Evolutionary conservation across 2,329 filamentous ascomycete genomes (phyloP), one percentile per base, ranked within the genome.

Genomic region (Trematosphaeria pertusa): DNA sequence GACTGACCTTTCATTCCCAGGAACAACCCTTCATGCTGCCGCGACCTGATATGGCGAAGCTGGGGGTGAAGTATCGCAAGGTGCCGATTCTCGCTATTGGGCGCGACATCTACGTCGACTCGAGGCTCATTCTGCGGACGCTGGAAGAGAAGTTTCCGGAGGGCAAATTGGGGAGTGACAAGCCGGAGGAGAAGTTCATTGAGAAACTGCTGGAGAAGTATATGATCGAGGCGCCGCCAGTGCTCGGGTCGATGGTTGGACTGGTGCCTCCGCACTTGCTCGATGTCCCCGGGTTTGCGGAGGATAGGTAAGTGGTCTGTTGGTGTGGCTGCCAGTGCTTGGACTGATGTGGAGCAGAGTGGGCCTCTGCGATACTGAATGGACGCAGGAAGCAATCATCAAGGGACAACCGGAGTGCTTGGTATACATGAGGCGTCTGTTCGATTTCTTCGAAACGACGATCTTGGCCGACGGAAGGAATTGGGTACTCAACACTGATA

Each of bases 1-100:
- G 14, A 26, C 11, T 5, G 26, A 36, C n/a, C n/a, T 12, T 32
- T 9, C 33, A 31, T 39, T 19, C 28, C 5, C 19, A 38, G 39
- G 46, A 56, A 42, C 87, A 90, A 83, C 85, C 87, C 0, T 73
- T 76, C 2, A 78, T 81, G 24, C 75, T 89, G 64, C 87, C 87
- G 5, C 83, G 87, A 19, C 85, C 86, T 1, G 85, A 88, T 64
- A 64, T 89, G 11, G 69, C 74, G 14, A 73, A 75, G 1, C 77
- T 91, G 11, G 85, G 84, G 19, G 77, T 89, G 43, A 73, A 76
- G 5, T 87, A 91, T 71, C 81, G 87, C 3, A 85, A 87, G 46
- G 89, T 89, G 46, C 87, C 87, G 1, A 62, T 90, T 39, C 70
- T 90, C 39, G 73, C 83, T 17, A 84, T 89, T 56, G 87, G 85